Evolutionary conservation across 768 basidiomycete genomes (phyloP).

Genomic region (Lactarius quietus): DNA sequence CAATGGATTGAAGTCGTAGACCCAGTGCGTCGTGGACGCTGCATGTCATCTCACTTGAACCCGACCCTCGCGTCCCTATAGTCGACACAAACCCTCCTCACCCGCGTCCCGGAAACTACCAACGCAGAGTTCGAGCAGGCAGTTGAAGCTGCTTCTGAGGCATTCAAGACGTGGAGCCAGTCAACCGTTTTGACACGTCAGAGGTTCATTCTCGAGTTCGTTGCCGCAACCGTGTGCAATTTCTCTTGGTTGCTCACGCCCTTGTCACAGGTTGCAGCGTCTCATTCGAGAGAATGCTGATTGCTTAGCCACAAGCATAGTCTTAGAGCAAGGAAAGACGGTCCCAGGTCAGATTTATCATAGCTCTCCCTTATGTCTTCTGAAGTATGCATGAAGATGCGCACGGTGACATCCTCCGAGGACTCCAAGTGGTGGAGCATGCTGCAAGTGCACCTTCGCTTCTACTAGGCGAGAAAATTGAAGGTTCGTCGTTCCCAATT

Average conservation of each 20-base stretch:
- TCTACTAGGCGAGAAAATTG: conserved; percentile 87
- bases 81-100: conserved; percentile 89
- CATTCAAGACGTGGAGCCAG: conserved; percentile 85
- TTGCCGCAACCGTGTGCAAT: conserved; percentile 20
- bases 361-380: not conserved
- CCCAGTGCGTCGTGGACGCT: conserved; percentile 54
- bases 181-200: conserved; percentile 85
- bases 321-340: conserved; percentile 96
- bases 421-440: conserved; percentile 83
- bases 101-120: conserved; percentile 88
- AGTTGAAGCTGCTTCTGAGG: conserved; percentile 75
- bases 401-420: conserved; percentile 90
- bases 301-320: conserved; percentile 83
- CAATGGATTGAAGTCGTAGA: conserved; percentile 88
- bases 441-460: conserved; percentile 79
- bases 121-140: conserved; percentile 76
- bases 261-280: conserved; percentile 67
- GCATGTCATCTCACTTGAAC: not conserved
- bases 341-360: conserved; percentile 54
- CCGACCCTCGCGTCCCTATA: conserved; percentile 33
- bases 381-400: conserved; percentile 55
- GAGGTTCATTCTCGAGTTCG: conserved; percentile 83
- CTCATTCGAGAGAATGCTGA: conserved; percentile 83
- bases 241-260: conserved; percentile 6
- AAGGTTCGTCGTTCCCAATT: conserved; percentile 51